phyloP scores from a whole-genome alignment of 2,329 filamentous ascomycete species.

The Xylariaceae sp. region DNA sequence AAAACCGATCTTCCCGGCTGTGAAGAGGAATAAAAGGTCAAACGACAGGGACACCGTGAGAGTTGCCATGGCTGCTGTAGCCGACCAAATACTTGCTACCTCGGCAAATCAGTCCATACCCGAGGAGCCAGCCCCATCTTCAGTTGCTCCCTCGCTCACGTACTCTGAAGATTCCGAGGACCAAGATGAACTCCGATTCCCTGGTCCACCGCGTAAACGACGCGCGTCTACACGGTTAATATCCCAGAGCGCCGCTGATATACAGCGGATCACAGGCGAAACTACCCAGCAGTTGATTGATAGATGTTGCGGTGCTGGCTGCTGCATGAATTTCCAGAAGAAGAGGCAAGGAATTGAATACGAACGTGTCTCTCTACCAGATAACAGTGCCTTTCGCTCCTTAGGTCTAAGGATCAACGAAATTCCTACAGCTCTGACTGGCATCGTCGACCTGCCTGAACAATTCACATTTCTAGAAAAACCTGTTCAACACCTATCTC shows the following conservation, averaged over 20 bases:
- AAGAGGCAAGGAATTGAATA: constrained; percentile 56
- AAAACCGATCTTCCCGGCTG: background rate
- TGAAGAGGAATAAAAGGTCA: background rate
- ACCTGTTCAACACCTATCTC: constrained; percentile 54
- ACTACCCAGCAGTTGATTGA: constrained; percentile 67
- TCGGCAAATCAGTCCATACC: constrained; percentile 52
- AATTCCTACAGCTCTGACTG: constrained; percentile 76
- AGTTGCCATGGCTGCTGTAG: constrained; percentile 43
- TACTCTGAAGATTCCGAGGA: constrained; percentile 69
- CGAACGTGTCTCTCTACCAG: constrained; percentile 65
- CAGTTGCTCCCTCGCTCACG: constrained; percentile 66
- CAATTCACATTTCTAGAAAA: constrained; percentile 73
- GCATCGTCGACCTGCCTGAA: constrained; percentile 73
- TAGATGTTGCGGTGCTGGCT: constrained; percentile 70
- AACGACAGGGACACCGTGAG: background rate
- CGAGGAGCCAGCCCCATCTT: constrained; percentile 53
- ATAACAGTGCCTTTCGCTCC: constrained; percentile 85
- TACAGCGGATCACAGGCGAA: constrained; percentile 69
- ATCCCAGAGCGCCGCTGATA: constrained; percentile 66
- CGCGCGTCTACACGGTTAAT: constrained; percentile 75
- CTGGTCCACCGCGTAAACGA: constrained; percentile 56
- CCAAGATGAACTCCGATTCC: constrained; percentile 58
- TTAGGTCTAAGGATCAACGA: constrained; percentile 78
- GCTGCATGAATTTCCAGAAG: constrained; percentile 60
- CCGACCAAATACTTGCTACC: constrained; percentile 50